Conservation (phyloP, 352 stramenopile species). For the Chrysophaeum taylorii region DNA sequence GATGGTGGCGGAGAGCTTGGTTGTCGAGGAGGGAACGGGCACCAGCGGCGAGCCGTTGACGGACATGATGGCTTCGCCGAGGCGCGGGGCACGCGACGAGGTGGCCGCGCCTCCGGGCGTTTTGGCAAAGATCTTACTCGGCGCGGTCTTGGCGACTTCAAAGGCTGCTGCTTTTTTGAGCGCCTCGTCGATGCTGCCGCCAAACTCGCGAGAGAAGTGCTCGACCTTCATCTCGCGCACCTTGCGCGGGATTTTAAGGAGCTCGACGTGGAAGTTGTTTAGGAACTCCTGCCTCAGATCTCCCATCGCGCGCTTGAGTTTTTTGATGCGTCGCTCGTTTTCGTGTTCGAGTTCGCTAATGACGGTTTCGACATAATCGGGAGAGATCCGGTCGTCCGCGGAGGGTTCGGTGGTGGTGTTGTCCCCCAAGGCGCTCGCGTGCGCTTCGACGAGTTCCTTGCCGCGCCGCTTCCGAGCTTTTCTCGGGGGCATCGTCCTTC, state of each 20-base stretch:
- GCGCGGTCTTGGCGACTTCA: not conserved
- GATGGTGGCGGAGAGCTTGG: conserved; percentile 6
- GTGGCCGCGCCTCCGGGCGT: not conserved
- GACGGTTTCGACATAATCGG: conserved; percentile 9
- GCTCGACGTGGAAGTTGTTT: conserved; percentile 12
- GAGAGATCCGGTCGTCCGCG: no score
- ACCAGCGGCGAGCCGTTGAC: conserved; percentile 15
- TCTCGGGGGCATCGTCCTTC: not conserved
- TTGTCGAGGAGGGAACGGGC: not conserved
- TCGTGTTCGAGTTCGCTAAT: not conserved
- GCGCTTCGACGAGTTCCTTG: conserved; percentile 8
- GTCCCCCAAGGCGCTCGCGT: not conserved
- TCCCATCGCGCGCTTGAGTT: conserved; percentile 10
- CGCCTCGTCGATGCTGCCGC: not conserved
- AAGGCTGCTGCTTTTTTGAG: conserved; percentile 1
- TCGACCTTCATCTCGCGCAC: conserved; percentile 9
- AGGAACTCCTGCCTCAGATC: conserved; percentile 12
- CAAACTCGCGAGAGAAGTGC: conserved; percentile 11
- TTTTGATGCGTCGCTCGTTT: conserved; percentile 2
- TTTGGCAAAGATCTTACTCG: not conserved
- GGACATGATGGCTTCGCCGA: not conserved
- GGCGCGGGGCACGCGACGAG: not conserved
- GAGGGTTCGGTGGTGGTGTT: not conserved
- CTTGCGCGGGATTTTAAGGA: conserved; percentile 13
- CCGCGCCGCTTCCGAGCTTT: not conserved